These are phyloP conservation scores for Apiospora sp. DNA, from an alignment of 2,329 filamentous ascomycete species.

Conservation along the genomic window DNA sequence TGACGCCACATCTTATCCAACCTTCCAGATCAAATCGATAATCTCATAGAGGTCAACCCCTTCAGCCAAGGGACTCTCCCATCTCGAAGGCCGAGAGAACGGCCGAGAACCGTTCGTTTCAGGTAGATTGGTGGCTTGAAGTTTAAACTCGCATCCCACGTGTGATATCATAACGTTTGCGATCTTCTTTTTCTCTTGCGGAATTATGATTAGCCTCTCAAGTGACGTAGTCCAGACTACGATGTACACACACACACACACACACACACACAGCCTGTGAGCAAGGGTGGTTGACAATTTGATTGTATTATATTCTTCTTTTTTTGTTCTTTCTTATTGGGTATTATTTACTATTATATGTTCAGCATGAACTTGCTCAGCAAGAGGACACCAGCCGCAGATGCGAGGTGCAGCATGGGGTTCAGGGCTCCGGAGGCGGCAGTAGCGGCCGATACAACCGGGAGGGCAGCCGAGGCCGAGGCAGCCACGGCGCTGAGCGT, in stretches of 20 bases:
- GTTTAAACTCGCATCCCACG: not conserved
- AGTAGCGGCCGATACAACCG: not conserved
- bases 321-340: conserved; percentile 8
- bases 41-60: not conserved
- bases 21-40: not conserved
- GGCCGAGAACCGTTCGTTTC: not conserved
- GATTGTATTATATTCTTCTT: not conserved
- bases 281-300: not conserved
- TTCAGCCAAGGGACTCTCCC: not conserved
- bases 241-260: not conserved
- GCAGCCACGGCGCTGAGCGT: conserved; percentile 20
- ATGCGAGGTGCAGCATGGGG: not conserved
- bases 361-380: conserved; percentile 3
- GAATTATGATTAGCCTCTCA: not conserved
- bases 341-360: conserved; percentile 5
- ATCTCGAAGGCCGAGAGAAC: not conserved
- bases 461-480: conserved; percentile 1
- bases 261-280: not conserved
- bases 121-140: not conserved
- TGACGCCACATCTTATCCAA: not conserved
- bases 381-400: conserved; percentile 12
- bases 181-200: not conserved
- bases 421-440: not conserved
- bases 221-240: not conserved
- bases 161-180: not conserved